Evolutionary conservation across 2,329 filamentous ascomycete genomes (phyloP).

Genomic region (Sporothrix globosa): DNA sequence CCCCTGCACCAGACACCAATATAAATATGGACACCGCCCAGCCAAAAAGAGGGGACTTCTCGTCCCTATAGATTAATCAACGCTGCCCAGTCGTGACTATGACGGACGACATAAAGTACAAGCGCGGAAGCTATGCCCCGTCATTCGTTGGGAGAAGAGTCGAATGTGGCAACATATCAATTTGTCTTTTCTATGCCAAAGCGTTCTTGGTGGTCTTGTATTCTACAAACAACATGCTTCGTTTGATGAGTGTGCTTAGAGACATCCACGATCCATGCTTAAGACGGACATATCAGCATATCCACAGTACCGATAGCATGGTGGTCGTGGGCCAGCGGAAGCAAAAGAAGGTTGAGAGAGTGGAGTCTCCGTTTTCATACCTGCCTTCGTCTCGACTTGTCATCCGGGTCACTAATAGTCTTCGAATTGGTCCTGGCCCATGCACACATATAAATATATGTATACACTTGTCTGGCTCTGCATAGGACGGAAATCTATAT

Average conservation of each 20-base stretch:
- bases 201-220: too few species aligned
- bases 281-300: too few species aligned
- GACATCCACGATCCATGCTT: too few species aligned
- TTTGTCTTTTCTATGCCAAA: too few species aligned
- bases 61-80: slow-evolving; percentile 17
- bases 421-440: not conserved
- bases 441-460: not conserved
- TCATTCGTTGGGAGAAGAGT: not conserved
- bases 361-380: not conserved
- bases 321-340: not conserved
- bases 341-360: slow-evolving; percentile 10
- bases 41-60: slow-evolving; percentile 15
- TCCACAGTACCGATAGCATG: not conserved
- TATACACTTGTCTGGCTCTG: too few species aligned
- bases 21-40: not conserved
- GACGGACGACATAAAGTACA: not conserved
- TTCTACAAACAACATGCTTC: not conserved
- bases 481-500: not conserved
- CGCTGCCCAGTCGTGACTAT: not conserved
- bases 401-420: not conserved
- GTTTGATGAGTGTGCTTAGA: not conserved
- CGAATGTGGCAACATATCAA: not conserved
- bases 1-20: not conserved
- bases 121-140: slow-evolving; percentile 25
- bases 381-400: not conserved